phyloP scores from a whole-genome alignment of 805 yeast genomes.

The Debaryomyces castellii region DNA sequence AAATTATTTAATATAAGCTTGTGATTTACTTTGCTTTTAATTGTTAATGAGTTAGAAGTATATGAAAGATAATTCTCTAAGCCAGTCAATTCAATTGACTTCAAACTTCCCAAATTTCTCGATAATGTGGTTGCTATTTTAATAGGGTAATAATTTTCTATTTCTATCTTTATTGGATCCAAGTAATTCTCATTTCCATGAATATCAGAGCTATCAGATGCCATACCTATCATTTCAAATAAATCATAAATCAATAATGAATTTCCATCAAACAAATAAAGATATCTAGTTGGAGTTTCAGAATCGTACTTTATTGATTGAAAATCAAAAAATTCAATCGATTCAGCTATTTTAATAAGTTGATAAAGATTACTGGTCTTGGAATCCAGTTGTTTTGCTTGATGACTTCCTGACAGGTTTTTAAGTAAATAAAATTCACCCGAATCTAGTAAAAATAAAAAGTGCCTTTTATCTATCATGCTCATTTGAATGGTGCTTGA shows the following conservation, averaged over 20 bases:
- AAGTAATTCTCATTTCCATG: conserved; percentile 16
- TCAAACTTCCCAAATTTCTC: conserved; percentile 7
- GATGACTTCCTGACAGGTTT: conserved; percentile 18
- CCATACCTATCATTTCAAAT: conserved; percentile 21
- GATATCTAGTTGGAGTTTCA: conserved; percentile 7
- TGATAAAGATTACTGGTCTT: conserved; percentile 32
- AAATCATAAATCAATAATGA: conserved; percentile 28
- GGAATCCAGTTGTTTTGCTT: background rate
- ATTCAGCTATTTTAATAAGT: conserved; percentile 26
- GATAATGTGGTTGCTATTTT: conserved; percentile 11
- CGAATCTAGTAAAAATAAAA: conserved; percentile 32
- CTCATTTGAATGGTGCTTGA: conserved; percentile 20
- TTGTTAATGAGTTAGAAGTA: conserved; percentile 26
- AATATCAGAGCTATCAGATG: conserved; percentile 15
- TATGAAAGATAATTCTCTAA: conserved; percentile 34
- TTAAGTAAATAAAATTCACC: conserved; percentile 41
- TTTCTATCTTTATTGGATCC: conserved; percentile 27
- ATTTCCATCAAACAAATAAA: conserved; percentile 41
- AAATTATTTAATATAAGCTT: conserved; percentile 46
- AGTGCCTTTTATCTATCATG: conserved; percentile 29
- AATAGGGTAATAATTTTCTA: conserved; percentile 27
- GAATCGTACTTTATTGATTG: conserved; percentile 17
- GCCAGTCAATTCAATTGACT: conserved; percentile 42
- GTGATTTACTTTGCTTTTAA: conserved; percentile 34
- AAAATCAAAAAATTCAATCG: conserved; percentile 34